Base-by-base conservation (phyloP, 352 stramenopile genomes). In the Phytophthora capsici region DNA sequence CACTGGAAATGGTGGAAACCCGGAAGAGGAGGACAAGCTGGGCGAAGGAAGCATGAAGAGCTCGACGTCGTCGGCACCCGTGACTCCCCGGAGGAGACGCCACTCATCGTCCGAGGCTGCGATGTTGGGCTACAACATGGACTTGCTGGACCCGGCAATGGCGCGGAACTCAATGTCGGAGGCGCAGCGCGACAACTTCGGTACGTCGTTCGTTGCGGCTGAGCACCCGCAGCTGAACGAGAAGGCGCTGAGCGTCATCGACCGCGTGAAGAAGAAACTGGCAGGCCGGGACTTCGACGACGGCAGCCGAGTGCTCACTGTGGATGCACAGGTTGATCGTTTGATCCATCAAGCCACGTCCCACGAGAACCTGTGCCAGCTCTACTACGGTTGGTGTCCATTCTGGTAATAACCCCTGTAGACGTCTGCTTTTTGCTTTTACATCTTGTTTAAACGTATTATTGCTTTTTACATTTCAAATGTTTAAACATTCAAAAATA, bases 181-280 rank as follows among this genome's bases (percentile, higher is more conserved):
- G 13, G 63, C 68, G 22, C 71, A 80, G 66, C 80, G 70, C 10
- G 79, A 88, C 56, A 71, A 77, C 60, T 82, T 73, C 17, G 69
- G 65, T 13, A 71, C 58, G 30, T 91, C 83, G 48, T 68, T 91
- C 20, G 75, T 87, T 25, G 68, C 78, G 13, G 76, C 80, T 1
- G 83, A 91, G 46, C 69, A 91, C 44, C 86, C 86, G 52, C 86
- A 96, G 65, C 70, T 96, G 62, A 96, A 94, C 57, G 88, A 93
- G 38, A 94, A 95, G 68, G 96, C 97, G 16, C 72, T 99, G 34
- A 97, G 96, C 57, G 97, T 99, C 47, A 97, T 99, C 49, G 84
- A 96, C 34, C 91, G 98, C 30, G 96, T 99, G n/a, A 98, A 99
- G 76, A 98, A 99, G 73, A 99, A 99, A 70, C 84, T 99, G 25